phyloP scores from a whole-genome alignment of 257 asterid species.

The Capsicum chinense region DNA sequence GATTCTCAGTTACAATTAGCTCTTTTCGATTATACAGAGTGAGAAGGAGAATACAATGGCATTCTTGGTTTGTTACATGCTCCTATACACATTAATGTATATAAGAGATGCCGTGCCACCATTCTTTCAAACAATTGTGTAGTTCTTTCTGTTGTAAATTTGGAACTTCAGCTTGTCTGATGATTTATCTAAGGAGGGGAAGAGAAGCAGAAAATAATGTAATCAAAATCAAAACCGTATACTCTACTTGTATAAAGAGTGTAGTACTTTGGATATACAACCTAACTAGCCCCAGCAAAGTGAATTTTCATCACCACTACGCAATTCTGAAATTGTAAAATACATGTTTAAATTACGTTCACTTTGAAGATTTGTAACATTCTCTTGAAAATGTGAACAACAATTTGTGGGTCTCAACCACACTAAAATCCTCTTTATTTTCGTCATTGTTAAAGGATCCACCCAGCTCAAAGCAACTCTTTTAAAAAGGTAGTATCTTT shows the following conservation, averaged over 20 bases:
- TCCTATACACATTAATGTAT: constrained; percentile 29
- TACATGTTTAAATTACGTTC: too few species aligned
- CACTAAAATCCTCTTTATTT: too few species aligned
- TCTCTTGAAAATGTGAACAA: too few species aligned
- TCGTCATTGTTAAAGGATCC: too few species aligned
- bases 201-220: neutral
- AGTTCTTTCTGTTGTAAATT: constrained; percentile 9
- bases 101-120: constrained; percentile 10
- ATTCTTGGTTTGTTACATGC: neutral
- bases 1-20: constrained; percentile 71
- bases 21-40: constrained; percentile 59
- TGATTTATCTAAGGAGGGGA: neutral
- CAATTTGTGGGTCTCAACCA: too few species aligned
- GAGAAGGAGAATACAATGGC: constrained; percentile 16
- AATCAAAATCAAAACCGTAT: neutral
- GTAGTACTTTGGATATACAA: neutral
- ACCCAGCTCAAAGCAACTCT: too few species aligned
- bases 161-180: neutral
- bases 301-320: neutral
- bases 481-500: too few species aligned
- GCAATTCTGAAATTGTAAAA: too few species aligned
- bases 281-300: neutral
- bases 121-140: neutral
- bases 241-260: neutral
- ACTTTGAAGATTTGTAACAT: neutral